phyloP scores from a whole-genome alignment of 176 grass and related monocot genomes.

The Musa troglodytarum region DNA sequence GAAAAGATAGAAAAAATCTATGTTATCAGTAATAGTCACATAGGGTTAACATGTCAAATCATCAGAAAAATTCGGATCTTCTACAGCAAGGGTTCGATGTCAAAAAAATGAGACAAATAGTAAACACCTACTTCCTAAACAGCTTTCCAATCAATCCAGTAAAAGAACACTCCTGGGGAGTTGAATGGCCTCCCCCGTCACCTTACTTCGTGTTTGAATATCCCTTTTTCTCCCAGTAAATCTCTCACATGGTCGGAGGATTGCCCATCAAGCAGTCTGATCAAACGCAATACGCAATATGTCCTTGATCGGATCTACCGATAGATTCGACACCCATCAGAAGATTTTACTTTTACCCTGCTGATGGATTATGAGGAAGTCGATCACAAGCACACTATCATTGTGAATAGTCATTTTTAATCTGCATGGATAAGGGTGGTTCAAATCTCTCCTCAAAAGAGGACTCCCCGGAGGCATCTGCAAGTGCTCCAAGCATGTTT shows the following conservation, averaged over 20 bases:
- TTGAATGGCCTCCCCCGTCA: neutral
- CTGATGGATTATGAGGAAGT: neutral
- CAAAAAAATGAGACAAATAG: neutral
- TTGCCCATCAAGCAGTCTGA: neutral
- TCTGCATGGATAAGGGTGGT: neutral
- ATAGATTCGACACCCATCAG: neutral
- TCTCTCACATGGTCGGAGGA: neutral
- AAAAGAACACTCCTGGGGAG: neutral
- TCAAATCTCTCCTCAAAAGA: slow-evolving; percentile 19
- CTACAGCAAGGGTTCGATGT: neutral
- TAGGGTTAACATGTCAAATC: neutral
- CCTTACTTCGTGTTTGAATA: neutral
- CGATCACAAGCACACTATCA: neutral
- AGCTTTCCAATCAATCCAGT: neutral
- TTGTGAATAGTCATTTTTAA: neutral
- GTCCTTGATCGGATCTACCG: neutral
- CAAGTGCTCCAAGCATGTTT: slow-evolving; percentile 56
- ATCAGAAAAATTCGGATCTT: neutral
- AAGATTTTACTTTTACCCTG: neutral
- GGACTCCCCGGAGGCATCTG: slow-evolving; percentile 31
- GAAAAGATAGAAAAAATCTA: neutral
- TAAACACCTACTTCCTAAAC: neutral
- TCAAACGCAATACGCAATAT: neutral
- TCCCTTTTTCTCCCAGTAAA: neutral
- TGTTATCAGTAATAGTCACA: neutral